phyloP scores from a whole-genome alignment of 257 asterid species.

The Solanum stenotomum region DNA sequence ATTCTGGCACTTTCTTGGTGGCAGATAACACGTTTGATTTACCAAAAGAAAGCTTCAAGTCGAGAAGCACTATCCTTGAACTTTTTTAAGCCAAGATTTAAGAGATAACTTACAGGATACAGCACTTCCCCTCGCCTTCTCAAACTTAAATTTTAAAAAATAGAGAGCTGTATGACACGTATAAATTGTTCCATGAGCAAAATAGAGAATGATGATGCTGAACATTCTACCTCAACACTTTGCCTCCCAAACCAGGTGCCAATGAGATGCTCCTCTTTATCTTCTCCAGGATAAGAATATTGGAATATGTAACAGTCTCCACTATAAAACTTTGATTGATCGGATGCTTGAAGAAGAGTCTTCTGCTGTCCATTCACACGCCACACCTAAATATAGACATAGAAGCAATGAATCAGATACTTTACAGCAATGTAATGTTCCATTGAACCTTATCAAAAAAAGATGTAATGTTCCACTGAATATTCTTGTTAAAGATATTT shows the following conservation, averaged over 20 bases:
- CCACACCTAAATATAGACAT: slow-evolving; percentile 64
- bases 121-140: neutral
- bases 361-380: slow-evolving; percentile 80
- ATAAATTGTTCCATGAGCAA: neutral
- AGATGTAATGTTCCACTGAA: neutral
- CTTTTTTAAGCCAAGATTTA: neutral
- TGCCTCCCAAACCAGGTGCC: slow-evolving; percentile 98
- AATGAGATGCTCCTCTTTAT: slow-evolving; percentile 72
- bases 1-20: neutral
- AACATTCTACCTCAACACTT: slow-evolving; percentile 65
- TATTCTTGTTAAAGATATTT: neutral
- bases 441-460: neutral
- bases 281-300: slow-evolving; percentile 91
- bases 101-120: neutral
- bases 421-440: neutral
- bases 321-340: slow-evolving; percentile 85
- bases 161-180: neutral
- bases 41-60: neutral
- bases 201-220: slow-evolving; percentile 1
- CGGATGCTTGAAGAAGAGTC: slow-evolving; percentile 59
- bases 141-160: neutral
- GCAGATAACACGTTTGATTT: neutral
- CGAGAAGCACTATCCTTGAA: neutral
- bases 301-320: slow-evolving; percentile 96
- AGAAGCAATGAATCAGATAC: slow-evolving; percentile 6